Evolutionary conservation across 352 stramenopile genomes (phyloP).

Genomic region (Phytophthora pseudosyringae): DNA sequence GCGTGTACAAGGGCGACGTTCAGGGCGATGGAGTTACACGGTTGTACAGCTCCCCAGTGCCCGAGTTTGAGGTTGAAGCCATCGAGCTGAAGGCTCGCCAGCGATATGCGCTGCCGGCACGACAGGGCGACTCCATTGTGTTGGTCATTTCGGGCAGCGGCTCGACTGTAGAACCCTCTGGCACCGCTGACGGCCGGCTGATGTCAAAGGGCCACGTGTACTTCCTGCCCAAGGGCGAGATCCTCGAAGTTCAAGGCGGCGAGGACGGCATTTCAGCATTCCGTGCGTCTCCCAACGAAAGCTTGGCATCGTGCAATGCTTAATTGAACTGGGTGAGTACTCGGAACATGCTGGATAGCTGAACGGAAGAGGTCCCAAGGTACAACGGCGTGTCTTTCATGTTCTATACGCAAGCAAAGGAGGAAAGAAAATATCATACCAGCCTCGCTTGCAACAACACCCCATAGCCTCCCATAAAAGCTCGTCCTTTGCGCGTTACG

Average conservation of each 20-base stretch:
- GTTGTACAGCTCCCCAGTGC: conserved; percentile 90
- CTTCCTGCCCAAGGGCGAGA: conserved; percentile 56
- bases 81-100: conserved; percentile 49
- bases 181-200: conserved; percentile 20
- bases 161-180: conserved; percentile 32
- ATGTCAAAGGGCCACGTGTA: conserved; percentile 58
- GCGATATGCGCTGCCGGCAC: conserved; percentile 41
- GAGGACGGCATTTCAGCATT: conserved; percentile 48
- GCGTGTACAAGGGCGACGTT: conserved; percentile 36
- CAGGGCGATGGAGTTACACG: conserved; percentile 58
- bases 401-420: conserved; percentile 24
- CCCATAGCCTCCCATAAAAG: background rate
- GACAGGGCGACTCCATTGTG: conserved; percentile 59
- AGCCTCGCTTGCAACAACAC: conserved; percentile 16
- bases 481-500: conserved; percentile 6
- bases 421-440: conserved; percentile 23
- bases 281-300: conserved; percentile 65
- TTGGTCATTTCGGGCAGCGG: conserved; percentile 53
- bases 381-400: conserved; percentile 36
- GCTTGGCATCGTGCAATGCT: conserved; percentile 25
- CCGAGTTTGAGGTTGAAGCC: conserved; percentile 92
- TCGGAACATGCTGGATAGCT: conserved; percentile 16
- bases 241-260: conserved; percentile 45
- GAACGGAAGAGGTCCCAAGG: conserved; percentile 12
- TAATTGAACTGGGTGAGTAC: conserved; percentile 23